Percentiles rank a stretch among this genome's conserved stretches.
Evolutionary conservation across 768 basidiomycete species (phyloP).

Genomic region (Pisolithus albus): DNA sequence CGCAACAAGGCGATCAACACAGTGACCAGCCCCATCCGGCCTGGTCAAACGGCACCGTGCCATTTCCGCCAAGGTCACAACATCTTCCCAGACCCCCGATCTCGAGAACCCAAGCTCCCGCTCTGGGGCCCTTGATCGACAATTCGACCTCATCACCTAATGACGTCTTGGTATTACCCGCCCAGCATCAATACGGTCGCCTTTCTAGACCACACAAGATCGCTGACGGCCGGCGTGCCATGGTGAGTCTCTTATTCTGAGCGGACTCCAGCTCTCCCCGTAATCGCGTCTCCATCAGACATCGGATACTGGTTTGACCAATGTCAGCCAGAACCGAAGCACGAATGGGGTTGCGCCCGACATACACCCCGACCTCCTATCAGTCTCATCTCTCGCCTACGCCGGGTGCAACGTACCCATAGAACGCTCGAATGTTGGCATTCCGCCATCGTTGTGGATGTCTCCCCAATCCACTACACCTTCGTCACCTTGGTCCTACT

Average conservation of each 20-base stretch:
- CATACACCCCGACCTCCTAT: constrained; percentile 13
- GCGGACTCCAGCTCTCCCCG: background rate
- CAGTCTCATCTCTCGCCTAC: constrained; percentile 17
- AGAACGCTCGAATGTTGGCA: constrained; percentile 47
- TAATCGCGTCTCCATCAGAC: constrained; percentile 5
- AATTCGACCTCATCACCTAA: constrained; percentile 19
- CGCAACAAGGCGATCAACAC: constrained; percentile 12
- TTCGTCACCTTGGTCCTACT: constrained; percentile 35
- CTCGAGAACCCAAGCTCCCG: constrained; percentile 27
- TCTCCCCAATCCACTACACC: constrained; percentile 53
- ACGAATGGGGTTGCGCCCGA: constrained; percentile 6
- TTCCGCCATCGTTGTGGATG: constrained; percentile 84
- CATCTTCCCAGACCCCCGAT: constrained; percentile 22
- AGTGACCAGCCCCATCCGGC: constrained; percentile 17
- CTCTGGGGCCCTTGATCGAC: constrained; percentile 7
- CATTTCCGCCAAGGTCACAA: constrained; percentile 13
- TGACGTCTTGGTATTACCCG: constrained; percentile 11
- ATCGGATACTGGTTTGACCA: constrained; percentile 16
- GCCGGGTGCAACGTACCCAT: constrained; percentile 25
- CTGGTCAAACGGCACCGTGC: constrained; percentile 21
- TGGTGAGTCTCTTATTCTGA: constrained; percentile 6
- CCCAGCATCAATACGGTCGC: constrained; percentile 6
- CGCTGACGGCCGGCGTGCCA: constrained; percentile 7
- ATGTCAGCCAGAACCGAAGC: constrained; percentile 5
- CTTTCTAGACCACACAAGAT: constrained; percentile 11